Evolutionary conservation across 306 rosid species (phyloP), one percentile per base, ranked within the genome.

Genomic region (Carpinus fangiana): DNA sequence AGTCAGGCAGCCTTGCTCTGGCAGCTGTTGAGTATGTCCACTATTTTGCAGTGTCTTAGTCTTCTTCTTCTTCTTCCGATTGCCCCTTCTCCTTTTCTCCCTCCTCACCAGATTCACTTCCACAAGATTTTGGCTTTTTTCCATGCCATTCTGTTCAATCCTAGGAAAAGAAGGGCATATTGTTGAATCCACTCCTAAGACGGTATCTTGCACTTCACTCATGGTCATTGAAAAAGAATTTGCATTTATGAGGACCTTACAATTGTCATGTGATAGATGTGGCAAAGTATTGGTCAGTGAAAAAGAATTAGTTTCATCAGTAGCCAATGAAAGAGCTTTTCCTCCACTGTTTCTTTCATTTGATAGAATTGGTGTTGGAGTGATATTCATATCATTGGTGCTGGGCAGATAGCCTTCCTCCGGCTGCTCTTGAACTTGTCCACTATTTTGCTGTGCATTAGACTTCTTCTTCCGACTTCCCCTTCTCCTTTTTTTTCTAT

Each of bases 391-490:
- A 74, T 65, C 70, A 14, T 65, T 48, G 77, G 81, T 62, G 36
- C 79, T 64, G 52, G 18, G 67, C 67, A 65, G 69, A 43, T 18
- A 75, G 52, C 47, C 77, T 61, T 79, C 75, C 76, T 70, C 84
- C 54, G 78, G 73, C 68, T 75, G 72, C 64, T 75, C 76, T 62
- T 65, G 73, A 76, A 68, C 76, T 61, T 48, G 18, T 56, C 64
- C 75, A 12, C 53, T 47, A 2, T 73, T 73, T 82, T 82, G 70
- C 38, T 18, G 68, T 17, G 50, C 41, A 73, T 14, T 16, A n/a
- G 54, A 51, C 45, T 76, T 67, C 85, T 74, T 88, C 73, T 7
- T 72, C 76, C 82, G 64, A 36, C 18, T 76, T 71, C 66, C 76
- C 13, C 26, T 69, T 52, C 75, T 78, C 74, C 50, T 79, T 59